Conservation (phyloP, 441 rosid genomes). For the Sinapis alba region DNA sequence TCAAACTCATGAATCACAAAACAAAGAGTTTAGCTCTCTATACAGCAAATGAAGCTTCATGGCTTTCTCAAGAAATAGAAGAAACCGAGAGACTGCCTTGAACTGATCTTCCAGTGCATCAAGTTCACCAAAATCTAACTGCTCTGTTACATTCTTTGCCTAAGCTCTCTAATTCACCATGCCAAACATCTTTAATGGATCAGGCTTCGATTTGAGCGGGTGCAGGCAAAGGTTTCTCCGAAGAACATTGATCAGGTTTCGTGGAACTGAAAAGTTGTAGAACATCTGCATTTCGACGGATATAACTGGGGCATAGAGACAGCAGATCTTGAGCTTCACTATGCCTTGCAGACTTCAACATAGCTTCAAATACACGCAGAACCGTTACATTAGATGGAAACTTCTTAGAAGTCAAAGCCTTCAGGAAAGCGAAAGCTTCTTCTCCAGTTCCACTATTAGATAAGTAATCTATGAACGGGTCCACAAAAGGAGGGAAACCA, state of each 20-base stretch:
- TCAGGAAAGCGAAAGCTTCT: conserved; percentile 63
- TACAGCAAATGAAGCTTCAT: neutral
- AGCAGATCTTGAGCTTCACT: conserved; percentile 75
- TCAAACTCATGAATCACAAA: too few relatives aligned
- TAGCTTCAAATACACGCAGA: conserved; percentile 67
- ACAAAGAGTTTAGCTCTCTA: neutral
- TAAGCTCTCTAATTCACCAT: neutral
- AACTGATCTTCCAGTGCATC: neutral
- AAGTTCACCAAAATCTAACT: neutral
- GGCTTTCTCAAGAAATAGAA: neutral
- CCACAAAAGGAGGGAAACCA: conserved; percentile 74
- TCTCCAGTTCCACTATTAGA: conserved; percentile 65
- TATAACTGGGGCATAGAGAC: conserved; percentile 63
- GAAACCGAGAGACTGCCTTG: neutral
- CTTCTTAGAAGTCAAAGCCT: conserved; percentile 61
- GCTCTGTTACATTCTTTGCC: neutral
- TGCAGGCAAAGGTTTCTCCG: conserved; percentile 19
- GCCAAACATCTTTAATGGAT: neutral
- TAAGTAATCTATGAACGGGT: conserved; percentile 63
- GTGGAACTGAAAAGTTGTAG: conserved; percentile 63
- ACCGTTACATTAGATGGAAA: conserved; percentile 74
- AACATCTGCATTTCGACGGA: conserved; percentile 78
- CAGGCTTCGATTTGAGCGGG: conserved; percentile 29
- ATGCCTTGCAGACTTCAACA: conserved; percentile 64
- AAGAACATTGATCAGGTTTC: conserved; percentile 42